Conservation (phyloP, 495 filamentous ascomycete species). For the Astrocystis sublimbata region DNA sequence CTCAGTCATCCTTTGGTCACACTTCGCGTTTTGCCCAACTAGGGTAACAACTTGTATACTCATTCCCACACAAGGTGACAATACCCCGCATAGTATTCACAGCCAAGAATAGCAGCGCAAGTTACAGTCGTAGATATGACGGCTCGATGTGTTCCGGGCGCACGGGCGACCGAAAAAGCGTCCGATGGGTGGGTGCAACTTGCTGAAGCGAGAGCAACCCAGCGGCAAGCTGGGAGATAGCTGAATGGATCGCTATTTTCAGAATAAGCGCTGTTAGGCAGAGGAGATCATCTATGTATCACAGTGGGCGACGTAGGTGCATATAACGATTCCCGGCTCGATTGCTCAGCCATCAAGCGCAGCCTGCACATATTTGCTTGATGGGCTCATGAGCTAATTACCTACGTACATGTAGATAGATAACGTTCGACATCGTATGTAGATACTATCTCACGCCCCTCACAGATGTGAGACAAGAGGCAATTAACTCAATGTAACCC, state of each 20-base stretch:
- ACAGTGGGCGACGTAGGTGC: neutral
- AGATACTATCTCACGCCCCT: too few species aligned
- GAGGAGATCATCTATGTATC: neutral
- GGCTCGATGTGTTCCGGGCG: neutral
- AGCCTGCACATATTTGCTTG: neutral
- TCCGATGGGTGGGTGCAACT: conserved; percentile 8
- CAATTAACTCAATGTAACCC: neutral
- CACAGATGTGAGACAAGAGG: neutral
- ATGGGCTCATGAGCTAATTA: neutral
- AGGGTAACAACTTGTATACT: too few species aligned
- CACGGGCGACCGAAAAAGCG: neutral
- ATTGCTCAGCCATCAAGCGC: neutral
- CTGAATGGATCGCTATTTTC: conserved; percentile 21
- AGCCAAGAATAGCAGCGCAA: conserved; percentile 4
- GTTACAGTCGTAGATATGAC: too few species aligned
- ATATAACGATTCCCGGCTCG: neutral
- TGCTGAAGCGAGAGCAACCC: conserved; percentile 19
- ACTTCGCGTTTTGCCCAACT: neutral
- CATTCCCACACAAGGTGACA: neutral
- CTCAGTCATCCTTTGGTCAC: neutral
- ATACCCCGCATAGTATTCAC: conserved; percentile 8
- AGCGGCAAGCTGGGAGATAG: conserved; percentile 16
- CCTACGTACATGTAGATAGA: too few species aligned
- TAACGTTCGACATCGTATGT: neutral
- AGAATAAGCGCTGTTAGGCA: conserved; percentile 13